A percentile compares a stretch with the other conserved stretches of the same genome.
Evolutionary conservation across 192 early-diverging fungal species (phyloP).

Genomic region (Funneliformis mosseae): DNA sequence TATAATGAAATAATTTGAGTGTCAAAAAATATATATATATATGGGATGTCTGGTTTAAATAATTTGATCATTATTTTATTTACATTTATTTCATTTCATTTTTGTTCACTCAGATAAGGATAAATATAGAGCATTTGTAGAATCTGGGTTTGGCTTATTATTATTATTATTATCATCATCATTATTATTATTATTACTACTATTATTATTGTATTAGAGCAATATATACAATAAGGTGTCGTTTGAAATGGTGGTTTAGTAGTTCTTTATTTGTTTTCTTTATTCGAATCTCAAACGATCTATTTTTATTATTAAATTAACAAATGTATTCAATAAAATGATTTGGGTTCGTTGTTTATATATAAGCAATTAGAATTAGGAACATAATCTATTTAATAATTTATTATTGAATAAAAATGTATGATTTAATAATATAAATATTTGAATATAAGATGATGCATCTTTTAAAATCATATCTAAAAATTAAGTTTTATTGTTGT

Average conservation of each 20-base stretch:
- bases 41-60: conserved; percentile 14
- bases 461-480: too few relatives aligned
- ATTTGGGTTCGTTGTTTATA: not conserved
- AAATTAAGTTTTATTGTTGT: too few relatives aligned
- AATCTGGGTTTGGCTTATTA: conserved; percentile 7
- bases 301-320: not conserved
- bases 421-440: too few relatives aligned
- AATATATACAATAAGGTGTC: not conserved
- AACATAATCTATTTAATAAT: too few relatives aligned
- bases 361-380: not conserved
- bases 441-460: too few relatives aligned
- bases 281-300: not conserved
- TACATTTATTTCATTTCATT: not conserved
- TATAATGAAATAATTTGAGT: not conserved
- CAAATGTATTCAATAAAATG: not conserved
- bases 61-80: conserved; percentile 5
- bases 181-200: not conserved
- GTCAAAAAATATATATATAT: conserved; percentile 2
- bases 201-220: not conserved
- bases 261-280: not conserved
- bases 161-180: not conserved
- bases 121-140: conserved; percentile 28
- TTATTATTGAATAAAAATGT: too few relatives aligned
- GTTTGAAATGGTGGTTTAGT: not conserved
- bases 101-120: conserved; percentile 14